Base-by-base conservation (phyloP, 2,329 filamentous ascomycete genomes). In the Pseudopithomyces chartarum region DNA sequence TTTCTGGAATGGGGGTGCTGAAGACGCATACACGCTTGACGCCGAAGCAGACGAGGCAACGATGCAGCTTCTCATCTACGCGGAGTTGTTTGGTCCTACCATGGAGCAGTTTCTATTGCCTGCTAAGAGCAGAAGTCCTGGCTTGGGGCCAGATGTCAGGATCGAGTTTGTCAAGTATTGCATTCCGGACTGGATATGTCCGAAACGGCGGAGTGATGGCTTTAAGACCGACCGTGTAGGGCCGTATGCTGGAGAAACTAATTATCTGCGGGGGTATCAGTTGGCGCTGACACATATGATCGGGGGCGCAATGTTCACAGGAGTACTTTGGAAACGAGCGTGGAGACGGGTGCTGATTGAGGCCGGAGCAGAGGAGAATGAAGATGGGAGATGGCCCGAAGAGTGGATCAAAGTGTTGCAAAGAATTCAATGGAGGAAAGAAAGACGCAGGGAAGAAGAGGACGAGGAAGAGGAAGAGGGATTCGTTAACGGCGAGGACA, bases 161-260 rank as follows among this genome's bases (percentile, higher is more conserved):
- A 51, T 51, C 17, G 48, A 51, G 26, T 42, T 43, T 17, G 23
- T 51, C n/a, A 51, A 51, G 26, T 51, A 51, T 29, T 51, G 48
- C 22, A 34, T 51, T 26, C 48, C 48, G 17, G 48, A 51, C 15
- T 33, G 23, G 36, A 3, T 11, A 6, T 51, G 48, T 20, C 7
- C 15, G 12, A 13, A 15, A 5, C 2, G 23, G 8, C 48, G 48
- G 17, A 6, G 22, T 17, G 48, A 51, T 43, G 48, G 26, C 2
- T 51, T 51, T 23, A 6, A 42, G 38, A 11, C 42, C 2, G 6
- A 33, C 17, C 17, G 23, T 22, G 26, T 42, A n/a, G 48, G 48
- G 2, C 48, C 48, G 11, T 51, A 51, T 23, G 48, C 10, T 3
- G n/a, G 42, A 23, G 36, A n/a, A 1, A 3, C 20, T 3, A 23